These are phyloP conservation scores for Dichomitus squalens DNA, from an alignment of 1,284 basidiomycete genomes.

Conservation along the genomic window DNA sequence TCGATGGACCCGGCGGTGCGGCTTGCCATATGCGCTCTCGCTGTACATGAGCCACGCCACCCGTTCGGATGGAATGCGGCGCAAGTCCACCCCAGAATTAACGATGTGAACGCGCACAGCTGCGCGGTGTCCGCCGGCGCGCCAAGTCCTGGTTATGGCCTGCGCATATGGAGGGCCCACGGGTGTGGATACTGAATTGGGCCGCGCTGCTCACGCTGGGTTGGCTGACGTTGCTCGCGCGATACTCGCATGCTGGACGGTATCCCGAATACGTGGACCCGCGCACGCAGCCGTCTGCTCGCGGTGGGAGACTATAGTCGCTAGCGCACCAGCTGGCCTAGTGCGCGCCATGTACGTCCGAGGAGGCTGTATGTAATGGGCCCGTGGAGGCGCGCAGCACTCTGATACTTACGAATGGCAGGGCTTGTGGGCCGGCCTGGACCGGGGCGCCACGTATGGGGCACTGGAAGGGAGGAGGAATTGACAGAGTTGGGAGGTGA, in stretches of 20 bases:
- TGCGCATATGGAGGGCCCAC: neutral
- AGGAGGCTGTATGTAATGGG: neutral
- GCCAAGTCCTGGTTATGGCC: neutral
- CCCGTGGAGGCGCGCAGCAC: neutral
- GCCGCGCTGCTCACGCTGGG: conserved; percentile 13
- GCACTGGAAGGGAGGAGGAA: neutral
- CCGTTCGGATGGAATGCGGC: neutral
- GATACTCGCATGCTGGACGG: conserved; percentile 14
- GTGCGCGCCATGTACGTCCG: no score
- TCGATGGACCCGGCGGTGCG: no score
- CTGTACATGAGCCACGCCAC: no score
- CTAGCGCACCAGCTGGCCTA: neutral
- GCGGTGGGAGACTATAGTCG: neutral
- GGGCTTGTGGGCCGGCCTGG: neutral
- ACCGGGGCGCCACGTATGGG: neutral
- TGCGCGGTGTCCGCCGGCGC: neutral
- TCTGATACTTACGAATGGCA: neutral
- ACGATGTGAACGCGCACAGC: conserved; percentile 15
- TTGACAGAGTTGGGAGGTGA: conserved; percentile 8
- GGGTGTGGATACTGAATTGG: neutral
- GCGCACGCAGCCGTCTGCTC: neutral
- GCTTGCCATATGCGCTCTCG: no score
- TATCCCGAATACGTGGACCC: neutral
- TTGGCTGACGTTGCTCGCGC: conserved; percentile 4
- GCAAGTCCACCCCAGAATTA: conserved; percentile 19